Evolutionary conservation across 73 alveolate genomes (phyloP).

Genomic region (Tetrahymena borealis): DNA sequence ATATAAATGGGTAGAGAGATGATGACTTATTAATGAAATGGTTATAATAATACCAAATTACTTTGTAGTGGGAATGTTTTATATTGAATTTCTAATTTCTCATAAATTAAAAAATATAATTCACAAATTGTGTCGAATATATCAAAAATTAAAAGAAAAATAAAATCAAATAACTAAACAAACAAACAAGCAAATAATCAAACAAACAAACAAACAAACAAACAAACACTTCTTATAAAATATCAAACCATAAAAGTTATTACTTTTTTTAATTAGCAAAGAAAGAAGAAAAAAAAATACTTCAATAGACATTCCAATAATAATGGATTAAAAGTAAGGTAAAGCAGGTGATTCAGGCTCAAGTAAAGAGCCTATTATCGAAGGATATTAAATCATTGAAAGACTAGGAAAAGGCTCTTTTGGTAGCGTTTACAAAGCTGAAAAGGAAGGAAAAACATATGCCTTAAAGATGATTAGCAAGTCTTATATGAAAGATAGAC

Average conservation of each 20-base stretch:
- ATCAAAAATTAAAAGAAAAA: neutral
- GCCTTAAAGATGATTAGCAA: neutral
- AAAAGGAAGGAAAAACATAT: neutral
- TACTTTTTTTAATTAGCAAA: neutral
- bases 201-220: too few relatives aligned
- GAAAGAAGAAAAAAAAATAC: neutral
- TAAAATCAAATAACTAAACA: neutral
- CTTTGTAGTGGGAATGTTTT: too few relatives aligned
- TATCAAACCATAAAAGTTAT: too few relatives aligned
- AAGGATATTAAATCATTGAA: neutral
- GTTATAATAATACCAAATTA: too few relatives aligned
- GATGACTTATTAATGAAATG: too few relatives aligned
- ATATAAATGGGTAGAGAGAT: too few relatives aligned
- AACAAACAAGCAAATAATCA: too few relatives aligned
- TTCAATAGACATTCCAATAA: neutral
- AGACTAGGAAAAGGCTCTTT: neutral
- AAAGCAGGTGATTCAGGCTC: neutral
- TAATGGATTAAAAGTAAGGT: neutral
- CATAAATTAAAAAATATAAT: too few relatives aligned
- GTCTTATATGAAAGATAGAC: neutral
- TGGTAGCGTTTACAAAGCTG: neutral
- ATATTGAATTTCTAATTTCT: too few relatives aligned
- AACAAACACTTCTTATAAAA: too few relatives aligned
- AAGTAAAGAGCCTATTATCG: neutral
- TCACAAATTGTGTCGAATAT: neutral